A percentile compares a stretch with the other conserved stretches of the same genome.
Evolutionary conservation across 768 basidiomycete genomes (phyloP).

Genomic region (Rhizopogon salebrosus): DNA sequence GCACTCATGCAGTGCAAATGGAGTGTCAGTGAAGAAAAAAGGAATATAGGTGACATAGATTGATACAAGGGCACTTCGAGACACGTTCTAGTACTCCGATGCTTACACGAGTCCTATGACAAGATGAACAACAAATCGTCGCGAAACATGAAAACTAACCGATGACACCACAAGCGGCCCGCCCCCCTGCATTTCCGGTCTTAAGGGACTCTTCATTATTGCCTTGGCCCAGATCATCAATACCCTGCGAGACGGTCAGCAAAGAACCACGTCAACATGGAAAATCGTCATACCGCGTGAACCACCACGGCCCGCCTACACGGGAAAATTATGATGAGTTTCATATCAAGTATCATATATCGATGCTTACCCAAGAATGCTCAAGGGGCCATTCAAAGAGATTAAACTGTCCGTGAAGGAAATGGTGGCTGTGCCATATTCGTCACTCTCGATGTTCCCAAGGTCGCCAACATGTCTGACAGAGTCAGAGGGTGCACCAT

Average conservation of each 20-base stretch:
- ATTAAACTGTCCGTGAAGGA: constrained; percentile 54
- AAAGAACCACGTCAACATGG: constrained; percentile 2
- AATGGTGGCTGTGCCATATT: constrained; percentile 51
- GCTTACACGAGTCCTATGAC: constrained; percentile 16
- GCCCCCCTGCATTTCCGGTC: constrained; percentile 74
- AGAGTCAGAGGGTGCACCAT: constrained; percentile 55
- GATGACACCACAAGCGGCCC: constrained; percentile 81
- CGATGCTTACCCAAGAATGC: constrained; percentile 59
- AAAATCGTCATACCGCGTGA: constrained; percentile 46
- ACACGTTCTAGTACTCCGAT: background rate
- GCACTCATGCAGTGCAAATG: background rate
- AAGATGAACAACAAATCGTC: background rate
- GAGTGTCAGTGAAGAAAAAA: constrained; percentile 15
- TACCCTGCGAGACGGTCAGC: constrained; percentile 39
- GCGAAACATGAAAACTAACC: constrained; percentile 33
- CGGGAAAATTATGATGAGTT: constrained; percentile 1
- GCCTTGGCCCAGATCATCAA: constrained; percentile 76
- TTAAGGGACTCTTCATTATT: constrained; percentile 62
- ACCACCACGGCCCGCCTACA: constrained; percentile 67
- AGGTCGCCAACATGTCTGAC: constrained; percentile 70
- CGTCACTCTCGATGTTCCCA: constrained; percentile 68
- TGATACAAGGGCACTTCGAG: background rate
- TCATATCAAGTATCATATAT: constrained; percentile 1
- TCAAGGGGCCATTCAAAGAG: constrained; percentile 61
- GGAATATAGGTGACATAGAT: constrained; percentile 12